phyloP scores from a whole-genome alignment of 2,329 filamentous ascomycete genomes.

The Conoideocrella luteorostrata region DNA sequence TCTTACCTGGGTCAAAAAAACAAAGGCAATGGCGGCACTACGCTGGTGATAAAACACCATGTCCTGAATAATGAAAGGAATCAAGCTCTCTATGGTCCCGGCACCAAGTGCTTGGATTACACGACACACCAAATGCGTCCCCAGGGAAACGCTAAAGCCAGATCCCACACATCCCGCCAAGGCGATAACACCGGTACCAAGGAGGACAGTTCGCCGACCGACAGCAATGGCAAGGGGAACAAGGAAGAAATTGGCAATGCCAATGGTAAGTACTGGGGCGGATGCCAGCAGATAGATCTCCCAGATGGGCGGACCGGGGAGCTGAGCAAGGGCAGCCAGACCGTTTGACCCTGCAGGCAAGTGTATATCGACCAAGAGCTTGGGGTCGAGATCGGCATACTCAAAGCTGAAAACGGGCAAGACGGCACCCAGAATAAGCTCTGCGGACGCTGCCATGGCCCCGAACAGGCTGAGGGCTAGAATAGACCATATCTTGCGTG shows the following conservation, averaged over 20 bases:
- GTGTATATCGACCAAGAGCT: neutral
- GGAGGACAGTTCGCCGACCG: slow-evolving; percentile 1
- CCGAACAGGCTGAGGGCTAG: slow-evolving; percentile 3
- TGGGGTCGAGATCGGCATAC: slow-evolving; percentile 4
- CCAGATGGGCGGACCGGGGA: slow-evolving; percentile 5
- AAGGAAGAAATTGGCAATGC: slow-evolving; percentile 4
- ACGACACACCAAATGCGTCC: slow-evolving; percentile 2
- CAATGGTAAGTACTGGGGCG: slow-evolving; percentile 3
- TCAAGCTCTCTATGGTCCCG: slow-evolving; percentile 4
- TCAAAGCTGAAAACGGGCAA: slow-evolving; percentile 5
- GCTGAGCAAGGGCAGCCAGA: slow-evolving; percentile 1
- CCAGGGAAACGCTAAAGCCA: slow-evolving; percentile 1
- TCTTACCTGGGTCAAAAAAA: slow-evolving; percentile 5
- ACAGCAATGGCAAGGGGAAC: slow-evolving; percentile 3
- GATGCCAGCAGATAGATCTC: slow-evolving; percentile 4
- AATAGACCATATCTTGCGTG: neutral
- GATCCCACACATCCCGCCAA: slow-evolving; percentile 2
- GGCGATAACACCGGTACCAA: slow-evolving; percentile 1
- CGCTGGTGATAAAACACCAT: slow-evolving; percentile 5
- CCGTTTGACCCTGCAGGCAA: neutral
- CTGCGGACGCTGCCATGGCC: slow-evolving; percentile 4
- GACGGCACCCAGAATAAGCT: slow-evolving; percentile 5
- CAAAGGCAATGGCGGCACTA: slow-evolving; percentile 2
- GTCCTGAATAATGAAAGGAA: slow-evolving; percentile 6
- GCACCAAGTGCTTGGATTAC: slow-evolving; percentile 4